A percentile compares a stretch with the other conserved stretches of the same genome.
phyloP scores from a whole-genome alignment of 1,284 basidiomycete species.

The Pulveroboletus sp. region DNA sequence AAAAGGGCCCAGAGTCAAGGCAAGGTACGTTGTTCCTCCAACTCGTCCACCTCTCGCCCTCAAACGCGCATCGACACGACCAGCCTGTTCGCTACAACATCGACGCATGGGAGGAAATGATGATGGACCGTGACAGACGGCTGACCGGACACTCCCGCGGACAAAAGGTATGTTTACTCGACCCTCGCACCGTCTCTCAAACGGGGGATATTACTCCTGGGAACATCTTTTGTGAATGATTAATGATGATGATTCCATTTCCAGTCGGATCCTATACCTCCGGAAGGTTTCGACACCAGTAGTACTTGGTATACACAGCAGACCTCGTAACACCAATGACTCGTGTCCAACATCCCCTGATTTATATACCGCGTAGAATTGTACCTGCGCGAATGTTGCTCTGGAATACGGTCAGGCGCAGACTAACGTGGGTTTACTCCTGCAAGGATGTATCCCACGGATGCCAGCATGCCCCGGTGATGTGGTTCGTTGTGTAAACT shows the following conservation, averaged over 20 bases:
- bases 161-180: conserved; percentile 65
- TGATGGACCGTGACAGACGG: conserved; percentile 88
- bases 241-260: neutral
- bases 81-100: conserved; percentile 84
- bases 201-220: neutral
- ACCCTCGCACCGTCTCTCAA: neutral
- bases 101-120: conserved; percentile 91
- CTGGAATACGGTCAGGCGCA: neutral
- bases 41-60: neutral
- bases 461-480: neutral
- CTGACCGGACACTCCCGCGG: conserved; percentile 88
- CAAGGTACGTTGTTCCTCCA: conserved; percentile 59
- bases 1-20: conserved; percentile 82
- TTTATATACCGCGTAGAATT: conserved; percentile 25
- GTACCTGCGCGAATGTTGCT: neutral
- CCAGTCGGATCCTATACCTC: conserved; percentile 74
- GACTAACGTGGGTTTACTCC: neutral
- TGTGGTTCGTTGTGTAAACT: neutral
- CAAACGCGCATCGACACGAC: neutral
- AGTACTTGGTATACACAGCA: conserved; percentile 77
- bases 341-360: conserved; percentile 6
- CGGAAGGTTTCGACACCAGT: conserved; percentile 74
- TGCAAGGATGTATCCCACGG: neutral
- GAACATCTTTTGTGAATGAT: neutral
- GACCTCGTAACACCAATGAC: conserved; percentile 23